Base-by-base conservation (phyloP, 306 rosid species). In the Canavalia gladiata region DNA sequence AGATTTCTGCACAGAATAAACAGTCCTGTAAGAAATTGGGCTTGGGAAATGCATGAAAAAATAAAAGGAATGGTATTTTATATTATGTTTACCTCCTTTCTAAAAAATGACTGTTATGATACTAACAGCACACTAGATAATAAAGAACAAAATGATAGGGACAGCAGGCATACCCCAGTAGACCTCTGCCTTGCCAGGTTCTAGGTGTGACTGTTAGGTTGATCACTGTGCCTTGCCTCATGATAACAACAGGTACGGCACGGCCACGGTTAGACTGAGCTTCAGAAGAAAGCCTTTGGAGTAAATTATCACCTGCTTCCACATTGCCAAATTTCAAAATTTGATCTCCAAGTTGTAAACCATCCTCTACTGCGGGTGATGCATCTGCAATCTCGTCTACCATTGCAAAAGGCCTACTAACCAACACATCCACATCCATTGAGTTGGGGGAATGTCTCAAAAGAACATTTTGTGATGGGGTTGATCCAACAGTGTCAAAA, bases 161-260 rank as follows among this genome's bases (percentile, higher is more conserved):
- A 81, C 1, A 12, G 76, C 2, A 65, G 31, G 75, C 94, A 74
- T 95, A 91, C 99, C 99, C 99, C n/a, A 95, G 83, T 18, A 95
- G 87, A 72, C 97, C 97, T 46, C 98, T 86, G 88, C 98, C 98
- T 86, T 88, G 92, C 99, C 97, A 95, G 51, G 93, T 84, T 89
- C 99, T 89, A 8, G 99, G 99, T 13, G 93, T 93, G 86, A 93
- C 57, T 11, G 87, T 85, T 59, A 90, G 57, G 89, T 90, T 95
- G 73, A 93, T 71, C 45, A 73, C 71, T 42, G 90, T 77, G 81
- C 98, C 99, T 81, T 90, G 97, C 88, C 99, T 95, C 84, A 81
- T 55, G 47, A 93, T 83, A 42, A 79, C 83, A 62, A 91, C 84
- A 58, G 96, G 93, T 50, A 95, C 58, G 56, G 88, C 79, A 60